phyloP scores from a whole-genome alignment of 1,284 basidiomycete genomes.

The Apiotrichum montevideense region DNA sequence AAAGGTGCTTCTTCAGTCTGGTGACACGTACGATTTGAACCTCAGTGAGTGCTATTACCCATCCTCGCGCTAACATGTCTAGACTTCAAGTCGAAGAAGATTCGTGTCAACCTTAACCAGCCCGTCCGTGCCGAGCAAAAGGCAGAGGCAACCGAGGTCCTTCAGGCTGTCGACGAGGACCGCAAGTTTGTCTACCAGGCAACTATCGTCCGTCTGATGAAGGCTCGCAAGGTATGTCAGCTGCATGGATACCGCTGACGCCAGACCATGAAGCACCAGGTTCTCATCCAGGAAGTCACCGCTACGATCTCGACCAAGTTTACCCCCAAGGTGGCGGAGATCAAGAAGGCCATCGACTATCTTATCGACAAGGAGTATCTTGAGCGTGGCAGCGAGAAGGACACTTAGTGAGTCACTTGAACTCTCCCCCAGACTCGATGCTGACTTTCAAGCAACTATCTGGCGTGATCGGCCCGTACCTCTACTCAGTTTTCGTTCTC shows the following conservation, averaged over 20 bases:
- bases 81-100: slow-evolving; percentile 93
- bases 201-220: slow-evolving; percentile 97
- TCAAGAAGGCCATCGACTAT: slow-evolving; percentile 83
- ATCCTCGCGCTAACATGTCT: not conserved
- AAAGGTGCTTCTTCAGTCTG: slow-evolving; percentile 76
- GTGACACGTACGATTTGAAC: slow-evolving; percentile 80
- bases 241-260: not conserved
- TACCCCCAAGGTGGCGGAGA: slow-evolving; percentile 42
- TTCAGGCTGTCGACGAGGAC: slow-evolving; percentile 96
- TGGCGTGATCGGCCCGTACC: slow-evolving; percentile 19
- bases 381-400: slow-evolving; percentile 72
- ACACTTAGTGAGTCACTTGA: slow-evolving; percentile 18
- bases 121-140: slow-evolving; percentile 93
- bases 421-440: not conserved
- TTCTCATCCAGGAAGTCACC: slow-evolving; percentile 89
- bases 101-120: slow-evolving; percentile 75
- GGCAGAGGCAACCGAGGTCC: slow-evolving; percentile 80
- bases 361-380: slow-evolving; percentile 97
- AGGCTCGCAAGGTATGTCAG: slow-evolving; percentile 65
- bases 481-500: not conserved
- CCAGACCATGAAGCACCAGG: slow-evolving; percentile 92
- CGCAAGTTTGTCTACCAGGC: slow-evolving; percentile 96
- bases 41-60: slow-evolving; percentile 41
- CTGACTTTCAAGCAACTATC: slow-evolving; percentile 23
- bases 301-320: slow-evolving; percentile 63